These are phyloP conservation scores for Chenopodium suecicum DNA, from an alignment of 148 eudicot species.

Conservation along the genomic window DNA sequence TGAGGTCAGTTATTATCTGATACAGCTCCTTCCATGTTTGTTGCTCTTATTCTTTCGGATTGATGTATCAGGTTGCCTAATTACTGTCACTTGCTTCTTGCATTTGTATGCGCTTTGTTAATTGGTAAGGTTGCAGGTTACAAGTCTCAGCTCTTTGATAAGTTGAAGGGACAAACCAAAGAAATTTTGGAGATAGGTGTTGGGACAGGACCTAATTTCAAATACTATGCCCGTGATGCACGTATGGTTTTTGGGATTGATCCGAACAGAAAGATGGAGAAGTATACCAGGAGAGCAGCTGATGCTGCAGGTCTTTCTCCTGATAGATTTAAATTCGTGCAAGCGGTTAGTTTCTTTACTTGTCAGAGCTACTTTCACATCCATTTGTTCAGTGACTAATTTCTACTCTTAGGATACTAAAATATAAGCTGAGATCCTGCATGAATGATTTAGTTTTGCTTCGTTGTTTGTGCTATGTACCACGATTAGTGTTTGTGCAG, in stretches of 20 bases:
- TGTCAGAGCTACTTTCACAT: not conserved
- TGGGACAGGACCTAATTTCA: constrained; percentile 88
- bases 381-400: no score
- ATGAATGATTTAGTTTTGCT: not conserved
- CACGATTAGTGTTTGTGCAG: constrained; percentile 38
- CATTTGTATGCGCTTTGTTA: not conserved
- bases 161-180: constrained; percentile 56
- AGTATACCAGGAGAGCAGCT: constrained; percentile 74
- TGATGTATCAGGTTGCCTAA: not conserved
- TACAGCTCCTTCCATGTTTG: not conserved
- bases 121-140: constrained; percentile 61
- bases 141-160: constrained; percentile 62
- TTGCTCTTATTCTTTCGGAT: no score
- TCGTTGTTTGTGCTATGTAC: not conserved
- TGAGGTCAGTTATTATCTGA: constrained; percentile 46
- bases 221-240: constrained; percentile 53
- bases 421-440: not conserved
- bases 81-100: not conserved
- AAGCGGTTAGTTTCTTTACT: constrained; percentile 45
- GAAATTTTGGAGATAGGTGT: constrained; percentile 75
- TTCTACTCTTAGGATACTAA: not conserved
- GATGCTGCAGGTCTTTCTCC: constrained; percentile 53
- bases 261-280: constrained; percentile 84
- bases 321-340: constrained; percentile 55
- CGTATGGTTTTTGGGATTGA: constrained; percentile 62